Evolutionary conservation across 177 flowering plant species (phyloP), one percentile per base, ranked within the genome.

Genomic region (Vitis hybrid): DNA sequence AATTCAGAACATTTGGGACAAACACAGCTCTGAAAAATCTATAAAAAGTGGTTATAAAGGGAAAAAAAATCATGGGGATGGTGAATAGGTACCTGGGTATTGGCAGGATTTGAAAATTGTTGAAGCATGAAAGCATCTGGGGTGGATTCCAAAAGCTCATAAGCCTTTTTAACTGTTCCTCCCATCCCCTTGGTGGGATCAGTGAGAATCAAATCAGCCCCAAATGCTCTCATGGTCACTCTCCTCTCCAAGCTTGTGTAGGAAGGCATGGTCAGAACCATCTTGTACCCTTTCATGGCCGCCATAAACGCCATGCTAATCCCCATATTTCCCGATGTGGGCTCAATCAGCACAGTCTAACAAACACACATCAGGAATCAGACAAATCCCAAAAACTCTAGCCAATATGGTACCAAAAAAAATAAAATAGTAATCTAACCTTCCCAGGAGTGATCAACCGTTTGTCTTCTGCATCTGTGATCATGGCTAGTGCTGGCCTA

Each of bases 241-340:
- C 98, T 82, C 70, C 73, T 97, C 87, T 74, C 93, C 98, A 75
- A 94, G 78, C 82, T 98, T 94, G 97, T 93, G 76, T 90, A 94
- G 20, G 99, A 93, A 4, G 98, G 99, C 99, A 94, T 93, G 13
- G 99, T 90, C 34, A 94, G 76, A 16, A 85, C 79, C 83, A 93
- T 88, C 71, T 87, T 91, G 83, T 94, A 94, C 1, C 98, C 98
- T 82, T 87, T 94, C 86, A 90, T 66, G 5, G 98, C 90, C 12
- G 99, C 97, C 79, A 94, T 84, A 65, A 94, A 94, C 1, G 99
- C 90, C 87, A 94, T 78, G 66, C 98, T 88, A 8, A 94, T 94
- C 11, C 99, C 98, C 94, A 93, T 94, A 59, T 94, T 94, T 19
- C 99, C 99, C 10, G 97, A 93, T 26, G 99, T 94, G 2, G 99